Evolutionary conservation across 192 early-diverging fungal species (phyloP).

Genomic region (Oehlia diaphana): DNA sequence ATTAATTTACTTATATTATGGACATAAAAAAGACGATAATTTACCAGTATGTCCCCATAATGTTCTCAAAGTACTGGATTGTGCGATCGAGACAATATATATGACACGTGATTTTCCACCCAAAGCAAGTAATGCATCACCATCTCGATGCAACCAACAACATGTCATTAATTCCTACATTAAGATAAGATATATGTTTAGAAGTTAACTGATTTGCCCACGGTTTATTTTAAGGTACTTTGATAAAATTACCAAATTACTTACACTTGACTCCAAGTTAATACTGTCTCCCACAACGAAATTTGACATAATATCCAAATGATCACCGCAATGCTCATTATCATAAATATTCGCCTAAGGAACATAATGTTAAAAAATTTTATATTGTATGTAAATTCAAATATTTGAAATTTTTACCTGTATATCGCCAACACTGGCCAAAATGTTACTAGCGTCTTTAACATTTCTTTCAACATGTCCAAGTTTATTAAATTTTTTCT

Average conservation of each 20-base stretch:
- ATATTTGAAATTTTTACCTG: slow-evolving; percentile 52
- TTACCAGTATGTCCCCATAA: slow-evolving; percentile 19
- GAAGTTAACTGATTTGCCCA: too few species aligned
- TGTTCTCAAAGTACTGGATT: slow-evolving; percentile 9
- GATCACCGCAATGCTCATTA: slow-evolving; percentile 92
- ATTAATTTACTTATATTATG: neutral
- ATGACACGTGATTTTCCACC: slow-evolving; percentile 20
- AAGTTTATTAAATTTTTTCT: slow-evolving; percentile 70
- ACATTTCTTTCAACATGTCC: slow-evolving; percentile 66
- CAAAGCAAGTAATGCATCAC: slow-evolving; percentile 22
- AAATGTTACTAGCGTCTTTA: slow-evolving; percentile 70
- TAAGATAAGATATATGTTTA: neutral
- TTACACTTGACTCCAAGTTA: neutral
- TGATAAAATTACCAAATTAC: neutral
- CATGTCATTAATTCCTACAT: slow-evolving; percentile 29
- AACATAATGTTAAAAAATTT: neutral
- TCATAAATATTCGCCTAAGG: slow-evolving; percentile 81
- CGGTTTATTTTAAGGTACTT: too few species aligned
- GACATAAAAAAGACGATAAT: neutral
- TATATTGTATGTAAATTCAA: neutral
- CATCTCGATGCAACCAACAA: slow-evolving; percentile 24
- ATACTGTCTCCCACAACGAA: slow-evolving; percentile 56
- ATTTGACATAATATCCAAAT: slow-evolving; percentile 93
- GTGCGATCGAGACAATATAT: slow-evolving; percentile 24
- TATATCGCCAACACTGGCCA: slow-evolving; percentile 68